A percentile compares a stretch with the other conserved stretches of the same genome.
These are phyloP conservation scores for Flaveria bidentis DNA, from an alignment of 129 eudicot genomes.

Conservation along the genomic window DNA sequence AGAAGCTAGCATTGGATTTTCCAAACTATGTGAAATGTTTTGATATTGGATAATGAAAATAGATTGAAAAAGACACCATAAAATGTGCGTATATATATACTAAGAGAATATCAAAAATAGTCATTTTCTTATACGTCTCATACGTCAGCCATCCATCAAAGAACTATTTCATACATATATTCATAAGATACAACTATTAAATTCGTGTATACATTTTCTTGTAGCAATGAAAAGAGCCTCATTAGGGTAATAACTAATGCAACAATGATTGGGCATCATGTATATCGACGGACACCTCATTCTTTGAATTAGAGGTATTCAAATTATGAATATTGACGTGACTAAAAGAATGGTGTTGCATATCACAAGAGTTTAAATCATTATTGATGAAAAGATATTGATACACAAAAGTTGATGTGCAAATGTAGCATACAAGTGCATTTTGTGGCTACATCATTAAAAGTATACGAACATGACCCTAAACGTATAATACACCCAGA, in stretches of 20 bases:
- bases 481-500: background rate
- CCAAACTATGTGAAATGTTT: constrained; percentile 7
- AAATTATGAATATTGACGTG: background rate
- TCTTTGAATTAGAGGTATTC: background rate
- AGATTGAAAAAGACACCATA: constrained; percentile 21
- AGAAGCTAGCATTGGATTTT: constrained; percentile 17
- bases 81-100: background rate
- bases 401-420: background rate
- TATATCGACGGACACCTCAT: background rate
- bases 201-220: background rate
- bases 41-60: constrained; percentile 13
- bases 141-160: background rate
- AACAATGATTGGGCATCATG: background rate
- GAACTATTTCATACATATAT: background rate
- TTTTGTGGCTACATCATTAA: background rate
- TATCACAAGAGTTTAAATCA: background rate
- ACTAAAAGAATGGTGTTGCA: background rate
- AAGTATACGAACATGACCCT: background rate
- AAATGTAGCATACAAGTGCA: background rate
- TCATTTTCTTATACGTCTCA: background rate
- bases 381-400: background rate
- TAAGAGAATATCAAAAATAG: too few species aligned
- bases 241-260: background rate
- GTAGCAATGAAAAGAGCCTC: background rate
- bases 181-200: background rate